These are phyloP conservation scores for Colletotrichum shisoi DNA, from an alignment of 2,329 filamentous ascomycete species.

Conservation along the genomic window DNA sequence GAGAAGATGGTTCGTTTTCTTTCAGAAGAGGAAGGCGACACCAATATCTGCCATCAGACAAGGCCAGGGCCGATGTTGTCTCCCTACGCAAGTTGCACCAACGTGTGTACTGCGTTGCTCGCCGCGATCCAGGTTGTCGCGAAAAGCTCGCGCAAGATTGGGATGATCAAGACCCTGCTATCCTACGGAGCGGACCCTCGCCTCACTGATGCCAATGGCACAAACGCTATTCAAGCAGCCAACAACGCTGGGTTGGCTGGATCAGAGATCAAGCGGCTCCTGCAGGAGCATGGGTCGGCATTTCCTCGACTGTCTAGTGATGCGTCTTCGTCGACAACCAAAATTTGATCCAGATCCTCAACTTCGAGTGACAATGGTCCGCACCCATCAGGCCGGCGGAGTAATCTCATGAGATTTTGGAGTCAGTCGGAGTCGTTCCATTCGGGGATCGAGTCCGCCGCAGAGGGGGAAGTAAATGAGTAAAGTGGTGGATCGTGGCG, in stretches of 20 bases:
- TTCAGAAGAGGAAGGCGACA: conserved; percentile 40
- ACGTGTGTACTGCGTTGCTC: conserved; percentile 43
- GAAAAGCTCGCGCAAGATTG: conserved; percentile 41
- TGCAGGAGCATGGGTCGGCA: conserved; percentile 17
- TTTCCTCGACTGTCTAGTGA: conserved; percentile 18
- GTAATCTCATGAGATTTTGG: conserved; percentile 19
- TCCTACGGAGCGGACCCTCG: conserved; percentile 40
- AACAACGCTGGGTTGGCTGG: conserved; percentile 33
- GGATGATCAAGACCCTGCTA: conserved; percentile 42
- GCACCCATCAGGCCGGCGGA: not conserved
- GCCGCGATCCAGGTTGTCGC: conserved; percentile 43
- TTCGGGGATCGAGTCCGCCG: conserved; percentile 16
- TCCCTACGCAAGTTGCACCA: not conserved
- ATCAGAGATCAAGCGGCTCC: conserved; percentile 34
- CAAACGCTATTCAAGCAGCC: conserved; percentile 35
- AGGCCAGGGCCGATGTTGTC: conserved; percentile 1
- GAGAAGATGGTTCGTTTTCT: conserved; percentile 44
- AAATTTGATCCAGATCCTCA: conserved; percentile 26
- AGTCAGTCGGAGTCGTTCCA: conserved; percentile 23
- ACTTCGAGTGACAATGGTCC: conserved; percentile 19
- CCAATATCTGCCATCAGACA: conserved; percentile 42
- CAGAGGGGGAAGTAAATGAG: conserved; percentile 1
- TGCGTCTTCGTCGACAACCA: conserved; percentile 23
- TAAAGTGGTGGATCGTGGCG: not conserved
- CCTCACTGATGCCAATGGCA: conserved; percentile 36